These are phyloP conservation scores for Capsicum chinense DNA, from an alignment of 257 asterid genomes.

Conservation along the genomic window DNA sequence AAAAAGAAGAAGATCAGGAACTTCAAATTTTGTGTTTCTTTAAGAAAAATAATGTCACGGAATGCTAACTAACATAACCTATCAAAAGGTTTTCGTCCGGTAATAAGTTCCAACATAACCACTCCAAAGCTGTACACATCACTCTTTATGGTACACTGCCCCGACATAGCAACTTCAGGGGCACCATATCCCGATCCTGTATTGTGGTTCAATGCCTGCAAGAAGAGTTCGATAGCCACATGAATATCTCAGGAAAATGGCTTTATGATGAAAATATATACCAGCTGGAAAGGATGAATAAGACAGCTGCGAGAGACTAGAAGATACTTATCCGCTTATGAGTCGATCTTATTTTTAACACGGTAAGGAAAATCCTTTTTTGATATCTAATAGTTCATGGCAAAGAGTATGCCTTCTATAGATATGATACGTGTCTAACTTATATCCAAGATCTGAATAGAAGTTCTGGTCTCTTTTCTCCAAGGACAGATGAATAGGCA, in stretches of 20 bases:
- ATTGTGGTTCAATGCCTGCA: slow-evolving; percentile 56
- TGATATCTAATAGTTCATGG: neutral
- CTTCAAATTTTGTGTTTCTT: neutral
- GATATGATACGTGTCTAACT: neutral
- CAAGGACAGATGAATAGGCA: neutral
- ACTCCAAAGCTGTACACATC: slow-evolving; percentile 97
- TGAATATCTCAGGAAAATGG: slow-evolving; percentile 2
- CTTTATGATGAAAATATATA: slow-evolving; percentile 3
- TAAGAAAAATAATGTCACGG: neutral
- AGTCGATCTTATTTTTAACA: neutral
- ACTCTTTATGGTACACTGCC: slow-evolving; percentile 81
- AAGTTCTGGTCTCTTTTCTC: slow-evolving; percentile 7
- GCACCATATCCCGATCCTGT: slow-evolving; percentile 78
- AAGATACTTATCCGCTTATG: neutral
- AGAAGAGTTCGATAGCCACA: neutral
- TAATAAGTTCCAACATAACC: slow-evolving; percentile 91
- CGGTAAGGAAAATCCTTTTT: neutral
- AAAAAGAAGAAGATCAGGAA: neutral
- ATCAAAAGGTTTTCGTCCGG: slow-evolving; percentile 91
- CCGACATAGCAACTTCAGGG: slow-evolving; percentile 91
- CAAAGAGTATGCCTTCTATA: slow-evolving; percentile 3
- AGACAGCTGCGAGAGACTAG: neutral
- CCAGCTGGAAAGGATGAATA: neutral
- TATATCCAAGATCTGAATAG: neutral
- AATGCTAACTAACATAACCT: slow-evolving; percentile 47